Base-by-base conservation (phyloP, 257 asterid species). In the Thymus mandschuricus region DNA sequence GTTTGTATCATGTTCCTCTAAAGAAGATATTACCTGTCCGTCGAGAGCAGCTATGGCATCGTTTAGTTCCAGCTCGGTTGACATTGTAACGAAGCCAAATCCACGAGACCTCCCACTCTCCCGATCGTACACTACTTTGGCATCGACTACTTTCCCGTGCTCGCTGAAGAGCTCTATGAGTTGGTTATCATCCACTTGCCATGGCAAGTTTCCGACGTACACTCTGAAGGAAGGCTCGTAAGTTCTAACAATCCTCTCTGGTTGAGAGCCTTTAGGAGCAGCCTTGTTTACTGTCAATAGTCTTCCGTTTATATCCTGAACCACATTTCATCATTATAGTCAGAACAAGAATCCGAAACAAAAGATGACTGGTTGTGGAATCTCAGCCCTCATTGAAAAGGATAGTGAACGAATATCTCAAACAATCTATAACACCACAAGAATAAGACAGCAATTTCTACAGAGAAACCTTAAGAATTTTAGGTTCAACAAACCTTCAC, bases 21-120 rank as follows among this genome's bases (percentile, higher is more conserved):
- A 30, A 8, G 5, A 44, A 4, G 49, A 7, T 31, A 38, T 66
- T 86, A 89, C 97, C 96, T 92, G 89, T 64, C 98, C 96, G 73
- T 92, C 98, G 71, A 89, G 96, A 67, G 85, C 82, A 54, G 96
- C 90, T 60, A 92, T 89, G 57, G 96, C 98, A 3, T 89, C 96
- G 11, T 90, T 86, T 63, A 89, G 66, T 78, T 92, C 96, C 0
- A 81, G 27, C 80, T 86, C 85, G 27, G 72, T 83, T 4, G 96
- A 70, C 98, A 92, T 89, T 0, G 85, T 83, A 13, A 92, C 96
- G 38, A 92, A 92, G 29, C 98, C 98, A 69, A 92, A 92, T 31
- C 98, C 98, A 44, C 96, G 89, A 1, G 98, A 92, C 15, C 96
- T 68, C 1, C 93, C 96, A 55, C 77, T 78, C 44, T 87, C 92